These are phyloP conservation scores for Nemania serpens DNA, from an alignment of 2,329 filamentous ascomycete species.

Conservation along the genomic window DNA sequence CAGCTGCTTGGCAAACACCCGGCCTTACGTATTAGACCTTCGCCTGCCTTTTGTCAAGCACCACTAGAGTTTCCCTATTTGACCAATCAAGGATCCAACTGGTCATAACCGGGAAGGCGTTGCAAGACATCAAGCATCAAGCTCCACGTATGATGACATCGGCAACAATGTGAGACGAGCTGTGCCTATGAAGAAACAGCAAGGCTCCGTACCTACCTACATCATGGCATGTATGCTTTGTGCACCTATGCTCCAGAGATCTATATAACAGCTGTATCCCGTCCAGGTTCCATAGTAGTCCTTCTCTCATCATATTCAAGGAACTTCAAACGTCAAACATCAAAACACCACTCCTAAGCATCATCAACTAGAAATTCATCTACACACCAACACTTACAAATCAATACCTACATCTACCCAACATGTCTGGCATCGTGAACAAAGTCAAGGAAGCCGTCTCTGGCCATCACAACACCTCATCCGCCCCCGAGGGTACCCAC, in stretches of 20 bases:
- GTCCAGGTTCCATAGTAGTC: background rate
- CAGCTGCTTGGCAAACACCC: background rate
- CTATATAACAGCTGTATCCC: constrained; percentile 22
- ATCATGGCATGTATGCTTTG: too few relatives aligned
- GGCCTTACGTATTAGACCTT: constrained; percentile 11
- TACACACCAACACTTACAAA: background rate
- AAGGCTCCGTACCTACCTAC: background rate
- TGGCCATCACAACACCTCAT: constrained; percentile 45
- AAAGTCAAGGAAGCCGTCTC: constrained; percentile 63
- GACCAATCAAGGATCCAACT: constrained; percentile 10
- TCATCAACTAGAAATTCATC: background rate
- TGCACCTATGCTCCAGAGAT: background rate
- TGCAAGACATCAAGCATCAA: constrained; percentile 8
- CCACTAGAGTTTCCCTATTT: background rate
- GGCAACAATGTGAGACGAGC: background rate
- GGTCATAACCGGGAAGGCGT: background rate
- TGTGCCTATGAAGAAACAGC: background rate
- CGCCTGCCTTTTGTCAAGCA: constrained; percentile 2
- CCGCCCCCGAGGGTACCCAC: constrained; percentile 40
- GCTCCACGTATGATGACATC: constrained; percentile 26
- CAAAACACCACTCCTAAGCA: background rate
- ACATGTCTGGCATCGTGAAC: constrained; percentile 62
- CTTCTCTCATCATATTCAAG: background rate
- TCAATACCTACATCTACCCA: constrained; percentile 37
- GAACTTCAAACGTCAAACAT: constrained; percentile 9